Base-by-base conservation (phyloP, 805 yeast species). In the Tetrapisispora arboricola region DNA sequence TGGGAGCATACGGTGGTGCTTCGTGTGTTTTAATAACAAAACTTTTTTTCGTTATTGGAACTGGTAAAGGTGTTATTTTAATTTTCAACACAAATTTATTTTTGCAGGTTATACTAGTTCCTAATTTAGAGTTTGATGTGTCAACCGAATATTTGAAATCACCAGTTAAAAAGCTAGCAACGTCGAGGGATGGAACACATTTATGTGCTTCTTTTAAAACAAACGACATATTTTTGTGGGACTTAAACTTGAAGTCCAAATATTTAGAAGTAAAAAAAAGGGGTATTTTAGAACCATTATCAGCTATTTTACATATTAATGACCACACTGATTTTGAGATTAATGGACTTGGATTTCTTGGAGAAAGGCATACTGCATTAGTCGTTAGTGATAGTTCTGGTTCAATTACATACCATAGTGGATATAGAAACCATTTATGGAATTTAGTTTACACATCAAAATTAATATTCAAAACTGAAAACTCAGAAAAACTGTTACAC, bases 151-250 rank as follows among this genome's bases (percentile, higher is more conserved):
- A 44, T 25, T 37, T 56, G 12, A 55, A 66, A 27, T 78, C 80
- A 0, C 49, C 68, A 0, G 76, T 85, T 1, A 70, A 82, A 0
- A 45, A 75, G 2, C 52, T 87, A 19, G 67, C 75, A 0, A 60
- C 81, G 12, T 80, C 92, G 0, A 63, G 73, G 6, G 95, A 88
- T 55, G 80, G 84, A 1, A 68, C 81, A 0, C 73, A 71, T 50
- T 47, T 86, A 3, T 85, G 82, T 0, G 80, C 78, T 0, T 94
- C 95, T 1, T 76, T 72, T 48, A 64, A 67, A 5, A 61, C 69
- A 18, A 97, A 96, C 0, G 67, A 66, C 40, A 69, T 88, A 2
- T 63, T 70, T 22, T 49, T 84, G 2, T 90, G 95, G 94, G 78
- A 83, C 46, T 49, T 80, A 21, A 55, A 57, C 32, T 29, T 24